Conservation (phyloP, 2,329 filamentous ascomycete genomes). For the Tolypocladium capitatum region DNA sequence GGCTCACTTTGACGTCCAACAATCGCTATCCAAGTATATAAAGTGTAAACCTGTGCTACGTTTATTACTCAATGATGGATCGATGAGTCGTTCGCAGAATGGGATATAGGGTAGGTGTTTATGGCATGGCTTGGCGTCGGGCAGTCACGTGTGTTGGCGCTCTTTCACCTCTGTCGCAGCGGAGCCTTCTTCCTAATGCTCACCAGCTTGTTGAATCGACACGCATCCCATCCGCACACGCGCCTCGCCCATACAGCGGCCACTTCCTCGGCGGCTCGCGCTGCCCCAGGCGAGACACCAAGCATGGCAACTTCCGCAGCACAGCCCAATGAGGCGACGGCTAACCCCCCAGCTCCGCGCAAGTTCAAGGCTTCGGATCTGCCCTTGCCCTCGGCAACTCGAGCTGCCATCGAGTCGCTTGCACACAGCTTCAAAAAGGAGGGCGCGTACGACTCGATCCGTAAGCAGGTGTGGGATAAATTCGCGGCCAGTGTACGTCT, state of each 20-base stretch:
- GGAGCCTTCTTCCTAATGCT: neutral
- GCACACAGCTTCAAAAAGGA: slow-evolving; percentile 79
- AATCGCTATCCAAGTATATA: too few species aligned
- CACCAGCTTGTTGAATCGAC: neutral
- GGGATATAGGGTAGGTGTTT: too few species aligned
- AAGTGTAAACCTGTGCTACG: too few species aligned
- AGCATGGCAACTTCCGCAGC: slow-evolving; percentile 15
- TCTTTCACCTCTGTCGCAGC: slow-evolving; percentile 9
- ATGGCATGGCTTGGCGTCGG: neutral
- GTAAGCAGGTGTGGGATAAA: slow-evolving; percentile 64
- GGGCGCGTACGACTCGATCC: slow-evolving; percentile 65
- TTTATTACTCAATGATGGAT: too few species aligned
- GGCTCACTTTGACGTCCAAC: too few species aligned
- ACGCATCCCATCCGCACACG: neutral
- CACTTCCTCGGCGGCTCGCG: neutral
- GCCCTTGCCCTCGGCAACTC: slow-evolving; percentile 58
- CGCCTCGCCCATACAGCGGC: neutral
- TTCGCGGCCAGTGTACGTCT: slow-evolving; percentile 53
- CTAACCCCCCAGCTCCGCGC: slow-evolving; percentile 10
- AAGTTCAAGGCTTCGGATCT: slow-evolving; percentile 65
- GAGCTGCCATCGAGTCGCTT: slow-evolving; percentile 59
- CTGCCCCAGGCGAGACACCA: neutral
- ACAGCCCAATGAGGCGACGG: slow-evolving; percentile 5
- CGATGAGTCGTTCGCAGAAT: too few species aligned
- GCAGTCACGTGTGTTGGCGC: slow-evolving; percentile 1